Evolutionary conservation across 192 early-diverging fungal species (phyloP).

Genomic region (Rhizophagus clarus): DNA sequence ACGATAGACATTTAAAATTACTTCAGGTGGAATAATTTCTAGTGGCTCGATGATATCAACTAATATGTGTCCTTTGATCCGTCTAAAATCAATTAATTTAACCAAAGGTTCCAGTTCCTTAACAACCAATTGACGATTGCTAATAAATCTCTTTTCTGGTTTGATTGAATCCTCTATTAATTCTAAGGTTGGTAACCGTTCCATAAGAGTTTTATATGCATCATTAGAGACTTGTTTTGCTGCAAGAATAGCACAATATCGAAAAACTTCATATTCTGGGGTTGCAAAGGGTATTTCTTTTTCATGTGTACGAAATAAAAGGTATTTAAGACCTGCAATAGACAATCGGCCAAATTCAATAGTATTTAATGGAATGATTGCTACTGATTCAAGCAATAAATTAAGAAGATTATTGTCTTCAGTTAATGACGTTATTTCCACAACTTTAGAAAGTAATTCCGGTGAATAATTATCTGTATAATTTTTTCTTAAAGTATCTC

Average conservation of each 20-base stretch:
- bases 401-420: not conserved
- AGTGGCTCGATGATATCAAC: not conserved
- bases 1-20: not conserved
- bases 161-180: not conserved
- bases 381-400: not conserved
- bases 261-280: conserved; percentile 1
- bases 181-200: not conserved
- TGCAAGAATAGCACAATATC: not conserved
- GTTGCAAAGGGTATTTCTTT: conserved; percentile 13
- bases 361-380: not conserved
- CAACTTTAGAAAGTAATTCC: not conserved
- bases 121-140: not conserved
- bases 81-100: not conserved
- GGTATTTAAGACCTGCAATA: not conserved
- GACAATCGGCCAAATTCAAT: not conserved
- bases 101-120: not conserved
- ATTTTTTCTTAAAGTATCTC: not conserved
- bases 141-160: not conserved
- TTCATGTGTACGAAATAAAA: not conserved
- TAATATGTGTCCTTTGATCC: not conserved
- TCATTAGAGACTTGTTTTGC: conserved; percentile 2
- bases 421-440: not conserved
- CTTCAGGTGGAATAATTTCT: not conserved
- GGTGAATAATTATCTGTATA: too few species aligned
- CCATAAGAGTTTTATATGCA: not conserved